A percentile compares a stretch with the other conserved stretches of the same genome.
Conservation (phyloP, 139 green algal genomes). For the Spirogloea muscicola region DNA sequence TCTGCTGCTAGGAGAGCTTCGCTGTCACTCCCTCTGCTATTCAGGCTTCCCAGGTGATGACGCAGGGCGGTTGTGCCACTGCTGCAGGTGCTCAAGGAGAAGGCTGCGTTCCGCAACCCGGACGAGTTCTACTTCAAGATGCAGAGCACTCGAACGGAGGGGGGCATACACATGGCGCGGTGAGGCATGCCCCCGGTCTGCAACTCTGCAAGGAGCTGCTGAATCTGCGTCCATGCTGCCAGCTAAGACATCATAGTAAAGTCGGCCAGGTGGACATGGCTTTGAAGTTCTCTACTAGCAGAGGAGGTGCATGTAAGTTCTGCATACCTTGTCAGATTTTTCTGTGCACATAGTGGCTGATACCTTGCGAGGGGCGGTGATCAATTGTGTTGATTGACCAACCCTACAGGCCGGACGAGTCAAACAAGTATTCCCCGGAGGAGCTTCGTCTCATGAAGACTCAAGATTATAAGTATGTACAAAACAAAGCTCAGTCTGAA, state of each 20-base stretch:
- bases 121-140: constrained; percentile 99
- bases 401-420: constrained; percentile 37
- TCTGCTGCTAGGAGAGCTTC: too few species aligned
- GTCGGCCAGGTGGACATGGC: not conserved
- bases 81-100: constrained; percentile 68
- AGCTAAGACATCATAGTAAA: not conserved
- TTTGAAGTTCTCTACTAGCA: not conserved
- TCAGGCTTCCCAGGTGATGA: too few species aligned
- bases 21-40: too few species aligned
- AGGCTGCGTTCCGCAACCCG: constrained; percentile 91
- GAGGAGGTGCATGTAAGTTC: not conserved
- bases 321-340: too few species aligned
- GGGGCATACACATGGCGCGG: constrained; percentile 69
- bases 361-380: not conserved
- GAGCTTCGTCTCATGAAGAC: constrained; percentile 90
- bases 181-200: not conserved
- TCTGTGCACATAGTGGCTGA: too few species aligned
- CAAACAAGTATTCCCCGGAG: constrained; percentile 88
- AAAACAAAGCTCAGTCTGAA: constrained; percentile 69
- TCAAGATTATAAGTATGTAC: constrained; percentile 86
- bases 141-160: constrained; percentile 75
- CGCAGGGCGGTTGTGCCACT: too few species aligned
- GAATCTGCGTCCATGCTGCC: constrained; percentile 65
- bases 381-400: not conserved
- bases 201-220: not conserved